Evolutionary conservation across 306 rosid species (phyloP), one percentile per base, ranked within the genome.

Genomic region (Rubus parviflorus): DNA sequence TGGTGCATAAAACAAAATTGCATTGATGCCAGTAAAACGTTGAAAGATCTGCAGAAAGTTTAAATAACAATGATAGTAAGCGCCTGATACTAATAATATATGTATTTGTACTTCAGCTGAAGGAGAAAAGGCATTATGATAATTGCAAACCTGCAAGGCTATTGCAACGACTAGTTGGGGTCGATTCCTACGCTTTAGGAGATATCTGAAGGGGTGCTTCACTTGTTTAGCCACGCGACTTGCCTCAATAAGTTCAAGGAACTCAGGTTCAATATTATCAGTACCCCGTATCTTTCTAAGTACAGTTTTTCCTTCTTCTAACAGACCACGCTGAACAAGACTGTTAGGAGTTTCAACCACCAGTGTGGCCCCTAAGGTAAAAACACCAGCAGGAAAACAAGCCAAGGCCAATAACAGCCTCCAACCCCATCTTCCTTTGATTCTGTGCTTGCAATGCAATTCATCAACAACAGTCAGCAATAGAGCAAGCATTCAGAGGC

Each of bases 371-470:
- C 98, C 98, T 23, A 91, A 1, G 0, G 97, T 93, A 0, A 93
- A 82, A 3, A 93, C 85, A 13, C 86, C 61, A 1, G 98, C 95
- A 0, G 98, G 98, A 40, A 93, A 66, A 4, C 93, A 93, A 2
- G 92, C 93, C 79, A 93, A 45, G 10, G 96, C 98, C 37, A 93
- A 75, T n/a, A 97, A 91, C 15, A 93, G 5, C 72, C 98, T 89
- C 98, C 98, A 93, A 6, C 98, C 98, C 98, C 98, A 91, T 70
- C 93, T 96, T 3, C 94, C 97, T 43, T 77, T 2, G 61, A 91
- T 89, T 78, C 98, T 93, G 80, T 65, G 64, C 16, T 4, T 3
- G 13, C 70, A 20, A 43, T 8, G 35, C 19, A 67, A 10, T 67
- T 67, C 52, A 67, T 20, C 38, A 43, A 14, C 17, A 14, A 42